These are phyloP conservation scores for Penicillium silybi DNA, from an alignment of 495 filamentous ascomycete genomes.

Conservation along the genomic window DNA sequence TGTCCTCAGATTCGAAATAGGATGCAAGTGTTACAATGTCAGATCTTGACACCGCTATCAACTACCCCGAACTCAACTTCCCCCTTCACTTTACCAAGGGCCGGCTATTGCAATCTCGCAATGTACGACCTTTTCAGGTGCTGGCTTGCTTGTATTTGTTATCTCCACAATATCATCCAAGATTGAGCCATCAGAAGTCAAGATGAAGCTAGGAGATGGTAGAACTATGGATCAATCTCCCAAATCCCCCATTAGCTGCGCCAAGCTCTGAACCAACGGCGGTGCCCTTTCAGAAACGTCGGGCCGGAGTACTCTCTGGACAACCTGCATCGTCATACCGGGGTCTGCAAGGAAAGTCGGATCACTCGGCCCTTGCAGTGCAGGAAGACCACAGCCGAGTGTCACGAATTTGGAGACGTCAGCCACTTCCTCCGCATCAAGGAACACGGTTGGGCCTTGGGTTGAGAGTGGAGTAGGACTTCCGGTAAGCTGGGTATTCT, in stretches of 20 bases:
- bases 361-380: conserved; percentile 29
- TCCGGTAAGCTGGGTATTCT: conserved; percentile 18
- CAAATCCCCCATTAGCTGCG: conserved; percentile 51
- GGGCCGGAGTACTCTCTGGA: conserved; percentile 20
- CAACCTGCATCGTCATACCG: conserved; percentile 22
- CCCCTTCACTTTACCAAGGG: too few relatives aligned
- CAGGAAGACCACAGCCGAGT: conserved; percentile 40
- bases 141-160: too few relatives aligned
- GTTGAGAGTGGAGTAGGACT: conserved; percentile 5
- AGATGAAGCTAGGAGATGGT: too few relatives aligned
- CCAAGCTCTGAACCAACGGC: conserved; percentile 53
- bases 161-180: too few relatives aligned
- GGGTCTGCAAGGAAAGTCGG: conserved; percentile 24
- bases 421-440: conserved; percentile 45
- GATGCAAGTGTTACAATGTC: too few relatives aligned
- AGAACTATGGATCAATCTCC: too few relatives aligned
- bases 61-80: too few relatives aligned
- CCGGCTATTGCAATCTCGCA: too few relatives aligned
- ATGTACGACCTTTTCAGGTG: too few relatives aligned
- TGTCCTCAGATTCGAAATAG: too few relatives aligned
- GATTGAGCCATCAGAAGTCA: too few relatives aligned
- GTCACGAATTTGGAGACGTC: conserved; percentile 46
- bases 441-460: conserved; percentile 31
- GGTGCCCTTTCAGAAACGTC: conserved; percentile 23
- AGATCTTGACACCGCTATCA: too few relatives aligned